Evolutionary conservation across 805 yeast species (phyloP).

Genomic region (Jamesozyma spencerorum): DNA sequence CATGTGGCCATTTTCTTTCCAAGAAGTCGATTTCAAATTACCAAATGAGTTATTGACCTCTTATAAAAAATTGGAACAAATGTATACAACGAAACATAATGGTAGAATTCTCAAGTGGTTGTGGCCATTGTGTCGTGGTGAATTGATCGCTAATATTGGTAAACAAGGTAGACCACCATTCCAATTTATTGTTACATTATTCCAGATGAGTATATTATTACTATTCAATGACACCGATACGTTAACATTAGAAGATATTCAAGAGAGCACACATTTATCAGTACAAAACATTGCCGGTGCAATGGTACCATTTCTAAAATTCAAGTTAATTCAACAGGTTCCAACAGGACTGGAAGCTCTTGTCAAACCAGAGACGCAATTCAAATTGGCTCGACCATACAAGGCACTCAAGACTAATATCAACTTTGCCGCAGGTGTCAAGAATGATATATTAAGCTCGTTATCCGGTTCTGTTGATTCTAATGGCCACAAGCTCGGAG

Average conservation of each 20-base stretch:
- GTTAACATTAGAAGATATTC: slow-evolving; percentile 46
- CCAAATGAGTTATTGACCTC: slow-evolving; percentile 62
- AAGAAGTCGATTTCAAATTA: slow-evolving; percentile 40
- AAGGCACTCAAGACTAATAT: slow-evolving; percentile 76
- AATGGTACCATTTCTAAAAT: slow-evolving; percentile 68
- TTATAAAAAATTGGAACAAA: slow-evolving; percentile 54
- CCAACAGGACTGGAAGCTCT: slow-evolving; percentile 54
- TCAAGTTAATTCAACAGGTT: slow-evolving; percentile 57
- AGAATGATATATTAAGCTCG: slow-evolving; percentile 28
- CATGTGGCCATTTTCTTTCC: slow-evolving; percentile 67
- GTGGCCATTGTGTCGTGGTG: slow-evolving; percentile 91
- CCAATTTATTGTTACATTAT: slow-evolving; percentile 69
- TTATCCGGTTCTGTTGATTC: slow-evolving; percentile 8
- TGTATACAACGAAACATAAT: slow-evolving; percentile 65
- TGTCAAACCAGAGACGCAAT: slow-evolving; percentile 45
- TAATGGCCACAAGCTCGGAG: slow-evolving; percentile 15
- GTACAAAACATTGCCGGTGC: slow-evolving; percentile 62
- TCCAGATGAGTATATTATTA: slow-evolving; percentile 77
- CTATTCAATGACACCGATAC: slow-evolving; percentile 61
- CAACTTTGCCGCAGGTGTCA: slow-evolving; percentile 59
- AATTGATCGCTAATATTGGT: slow-evolving; percentile 75
- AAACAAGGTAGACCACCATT: slow-evolving; percentile 77
- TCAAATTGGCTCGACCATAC: slow-evolving; percentile 70
- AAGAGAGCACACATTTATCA: slow-evolving; percentile 60
- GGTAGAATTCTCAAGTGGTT: slow-evolving; percentile 93